These are phyloP conservation scores for Fusarium nisikadoi DNA, from an alignment of 2,329 filamentous ascomycete genomes.

Conservation along the genomic window DNA sequence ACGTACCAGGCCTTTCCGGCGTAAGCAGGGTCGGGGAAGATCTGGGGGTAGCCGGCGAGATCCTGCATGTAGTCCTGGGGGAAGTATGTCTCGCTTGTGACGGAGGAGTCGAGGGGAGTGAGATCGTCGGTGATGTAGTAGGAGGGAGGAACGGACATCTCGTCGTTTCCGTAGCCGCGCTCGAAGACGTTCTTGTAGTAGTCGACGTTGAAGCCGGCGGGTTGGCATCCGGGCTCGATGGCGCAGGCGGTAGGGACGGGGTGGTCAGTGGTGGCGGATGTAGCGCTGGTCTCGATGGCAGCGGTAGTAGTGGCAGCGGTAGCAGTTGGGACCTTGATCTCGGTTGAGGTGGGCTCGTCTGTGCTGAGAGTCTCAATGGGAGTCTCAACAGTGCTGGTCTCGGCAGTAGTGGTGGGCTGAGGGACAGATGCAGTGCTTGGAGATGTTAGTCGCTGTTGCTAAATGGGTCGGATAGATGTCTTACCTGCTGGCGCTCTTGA, in stretches of 20 bases:
- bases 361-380: not conserved
- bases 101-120: not conserved
- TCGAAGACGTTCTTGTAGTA: constrained; percentile 38
- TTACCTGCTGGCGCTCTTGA: not conserved
- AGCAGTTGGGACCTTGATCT: not conserved
- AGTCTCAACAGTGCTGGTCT: not conserved
- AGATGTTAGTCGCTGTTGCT: rapidly evolving
- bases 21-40: not conserved
- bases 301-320: not conserved
- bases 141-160: constrained; percentile 30
- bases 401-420: not conserved
- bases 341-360: not conserved
- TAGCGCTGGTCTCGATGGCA: not conserved
- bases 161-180: constrained; percentile 31
- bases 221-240: not conserved
- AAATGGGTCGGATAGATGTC: rapidly evolving
- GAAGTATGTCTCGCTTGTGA: constrained; percentile 1
- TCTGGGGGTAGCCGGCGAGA: not conserved
- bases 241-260: not conserved
- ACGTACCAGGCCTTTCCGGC: not conserved
- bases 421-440: not conserved
- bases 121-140: constrained; percentile 39
- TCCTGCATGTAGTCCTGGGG: not conserved
- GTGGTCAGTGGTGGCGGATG: not conserved
- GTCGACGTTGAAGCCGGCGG: constrained; percentile 28